Evolutionary conservation across 768 basidiomycete genomes (phyloP), one percentile per base, ranked within the genome.

Genomic region (Podaxis sp.): DNA sequence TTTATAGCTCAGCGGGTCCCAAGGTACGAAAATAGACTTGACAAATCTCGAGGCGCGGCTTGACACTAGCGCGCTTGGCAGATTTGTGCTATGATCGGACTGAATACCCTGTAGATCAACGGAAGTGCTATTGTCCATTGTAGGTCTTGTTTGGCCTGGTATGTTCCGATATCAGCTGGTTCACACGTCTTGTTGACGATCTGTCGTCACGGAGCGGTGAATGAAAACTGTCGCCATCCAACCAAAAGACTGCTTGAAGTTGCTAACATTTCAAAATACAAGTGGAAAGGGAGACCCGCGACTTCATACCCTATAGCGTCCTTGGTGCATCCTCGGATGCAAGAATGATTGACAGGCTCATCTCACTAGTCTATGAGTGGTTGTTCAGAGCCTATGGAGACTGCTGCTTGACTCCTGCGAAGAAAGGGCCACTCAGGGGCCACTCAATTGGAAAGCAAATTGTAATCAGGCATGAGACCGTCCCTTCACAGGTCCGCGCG

Each of bases 1-100:
- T 62, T 62, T 62, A 62, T 62, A 55, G 53, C 17, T 46, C 33
- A 17, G 9, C 59, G 42, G 38, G 28, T 33, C 33, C 36, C 46
- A 60, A 60, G 59, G 59, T 52, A 60, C 51, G 59, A 60, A 60
- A 52, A 60, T 60, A 60, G 38, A 60, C 46, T 40, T 55, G 61
- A 48, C 53, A 62, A 62, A 62, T 62, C 61, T 55, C 42, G 61
- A 55, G 52, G 17, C 19, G 22, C 39, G 52, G 42, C 40, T 48
- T 55, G 53, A 54, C 30, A n/a, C 53, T 62, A 39, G 40, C 30
- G 30, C 28, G 26, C 61, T 38, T 54, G 44, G 44, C 61, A 62
- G 61, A 62, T 62, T 52, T 54, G 15, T 33, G 38, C 38, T 17
- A 33, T n/a, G 61, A 62, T 55, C 11, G 5, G 54, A 53, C 22